A percentile compares a stretch with the other conserved stretches of the same genome.
Conservation (phyloP, 768 basidiomycete species). For the Tylopilus felleus region DNA sequence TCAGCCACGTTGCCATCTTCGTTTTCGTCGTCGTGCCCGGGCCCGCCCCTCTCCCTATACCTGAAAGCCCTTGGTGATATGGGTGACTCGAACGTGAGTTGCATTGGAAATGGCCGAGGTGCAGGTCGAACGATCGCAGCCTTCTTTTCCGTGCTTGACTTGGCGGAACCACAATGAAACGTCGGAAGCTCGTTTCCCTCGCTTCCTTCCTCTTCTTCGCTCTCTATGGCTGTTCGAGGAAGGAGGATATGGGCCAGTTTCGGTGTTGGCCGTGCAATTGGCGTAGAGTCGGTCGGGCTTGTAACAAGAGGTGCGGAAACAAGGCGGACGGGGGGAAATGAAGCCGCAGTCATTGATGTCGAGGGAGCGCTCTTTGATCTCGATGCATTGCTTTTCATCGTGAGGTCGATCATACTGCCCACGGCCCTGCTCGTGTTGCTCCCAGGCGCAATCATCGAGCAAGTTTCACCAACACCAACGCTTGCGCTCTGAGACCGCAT, state of each 20-base stretch:
- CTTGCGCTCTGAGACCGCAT: conserved; percentile 3
- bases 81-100: not conserved
- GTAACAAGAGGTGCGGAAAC: too few relatives aligned
- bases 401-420: conserved; percentile 6
- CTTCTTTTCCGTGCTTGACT: not conserved
- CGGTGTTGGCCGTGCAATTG: conserved; percentile 4
- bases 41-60: not conserved
- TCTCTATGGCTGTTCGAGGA: conserved; percentile 2
- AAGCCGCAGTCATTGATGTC: not conserved
- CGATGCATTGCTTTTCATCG: not conserved
- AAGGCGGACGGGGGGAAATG: not conserved
- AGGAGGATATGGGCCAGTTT: conserved; percentile 15
- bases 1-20: conserved; percentile 1
- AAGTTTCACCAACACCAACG: not conserved
- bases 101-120: conserved; percentile 29
- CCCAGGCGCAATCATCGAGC: not conserved
- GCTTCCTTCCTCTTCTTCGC: conserved; percentile 10
- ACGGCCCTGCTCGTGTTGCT: not conserved
- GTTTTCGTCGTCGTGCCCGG: not conserved
- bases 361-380: conserved; percentile 2
- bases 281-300: not conserved
- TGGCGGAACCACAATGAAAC: conserved; percentile 15
- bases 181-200: conserved; percentile 17
- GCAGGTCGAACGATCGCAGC: not conserved
- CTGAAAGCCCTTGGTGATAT: not conserved